phyloP scores from a whole-genome alignment of 345 rosid genomes.

The Citrus cavaleriei region DNA sequence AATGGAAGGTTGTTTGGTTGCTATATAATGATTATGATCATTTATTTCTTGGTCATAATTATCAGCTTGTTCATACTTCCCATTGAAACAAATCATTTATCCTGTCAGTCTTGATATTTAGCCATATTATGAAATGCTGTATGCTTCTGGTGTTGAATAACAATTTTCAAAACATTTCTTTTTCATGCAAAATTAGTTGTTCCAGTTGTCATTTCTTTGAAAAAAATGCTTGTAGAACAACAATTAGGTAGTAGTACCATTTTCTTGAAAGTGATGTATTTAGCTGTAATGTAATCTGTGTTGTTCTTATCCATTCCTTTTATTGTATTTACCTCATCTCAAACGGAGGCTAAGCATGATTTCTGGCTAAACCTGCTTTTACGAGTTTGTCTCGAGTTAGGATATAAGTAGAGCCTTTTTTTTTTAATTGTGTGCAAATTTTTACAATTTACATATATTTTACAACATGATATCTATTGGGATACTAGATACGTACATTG shows the following conservation, averaged over 20 bases:
- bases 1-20: slow-evolving; percentile 30
- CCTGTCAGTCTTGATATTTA: neutral
- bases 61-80: slow-evolving; percentile 1
- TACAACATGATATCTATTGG: no score
- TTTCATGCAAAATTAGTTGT: neutral
- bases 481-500: no score
- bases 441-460: no score
- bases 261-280: no score
- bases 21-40: slow-evolving; percentile 17
- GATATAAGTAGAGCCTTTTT: no score
- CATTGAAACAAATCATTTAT: neutral
- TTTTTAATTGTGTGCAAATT: no score
- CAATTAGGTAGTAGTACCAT: neutral
- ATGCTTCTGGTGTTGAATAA: neutral
- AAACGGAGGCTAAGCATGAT: neutral
- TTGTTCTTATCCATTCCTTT: no score
- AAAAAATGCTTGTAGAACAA: no score
- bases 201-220: no score
- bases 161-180: neutral
- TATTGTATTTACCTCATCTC: neutral
- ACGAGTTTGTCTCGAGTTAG: neutral
- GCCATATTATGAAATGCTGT: neutral
- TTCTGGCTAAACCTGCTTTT: neutral
- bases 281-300: neutral
- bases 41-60: neutral